phyloP scores from a whole-genome alignment of 345 rosid genomes.

The Eucalyptus paniculata region DNA sequence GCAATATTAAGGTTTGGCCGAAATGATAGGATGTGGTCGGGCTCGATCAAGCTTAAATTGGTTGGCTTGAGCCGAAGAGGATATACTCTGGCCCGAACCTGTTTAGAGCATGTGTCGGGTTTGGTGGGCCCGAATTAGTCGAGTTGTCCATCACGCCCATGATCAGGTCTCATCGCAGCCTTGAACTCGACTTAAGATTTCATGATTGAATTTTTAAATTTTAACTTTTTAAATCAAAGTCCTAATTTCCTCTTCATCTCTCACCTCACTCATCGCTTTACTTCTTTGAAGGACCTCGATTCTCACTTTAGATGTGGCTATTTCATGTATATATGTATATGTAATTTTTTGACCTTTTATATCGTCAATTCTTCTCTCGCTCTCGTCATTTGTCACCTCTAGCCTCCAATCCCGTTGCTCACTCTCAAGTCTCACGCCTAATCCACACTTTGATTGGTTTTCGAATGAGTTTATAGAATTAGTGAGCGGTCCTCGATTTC shows the following conservation, averaged over 20 bases:
- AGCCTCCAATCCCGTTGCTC: accelerated
- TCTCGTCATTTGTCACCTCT: no score
- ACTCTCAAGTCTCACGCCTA: no score
- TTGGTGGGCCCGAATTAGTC: neutral
- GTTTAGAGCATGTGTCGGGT: accelerated
- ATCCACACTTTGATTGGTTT: no score
- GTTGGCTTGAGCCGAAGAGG: neutral
- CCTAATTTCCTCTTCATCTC: no score
- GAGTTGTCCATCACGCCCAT: accelerated
- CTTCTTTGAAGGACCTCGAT: no score
- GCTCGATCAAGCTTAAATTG: neutral
- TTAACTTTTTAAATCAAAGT: no score
- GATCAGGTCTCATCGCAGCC: neutral
- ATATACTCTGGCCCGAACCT: accelerated
- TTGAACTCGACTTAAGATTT: neutral
- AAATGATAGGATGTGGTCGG: neutral
- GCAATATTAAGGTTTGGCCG: neutral
- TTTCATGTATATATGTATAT: no score
- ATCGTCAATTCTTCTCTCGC: no score
- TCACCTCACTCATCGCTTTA: no score
- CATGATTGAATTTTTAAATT: neutral
- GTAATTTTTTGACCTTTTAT: no score
- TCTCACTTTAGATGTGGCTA: no score
- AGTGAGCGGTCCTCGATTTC: accelerated
- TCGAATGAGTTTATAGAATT: no score